A percentile compares a stretch with the other conserved stretches of the same genome.
Evolutionary conservation across 108 stramenopile species (phyloP).

Genomic region (Skeletonema costatum): DNA sequence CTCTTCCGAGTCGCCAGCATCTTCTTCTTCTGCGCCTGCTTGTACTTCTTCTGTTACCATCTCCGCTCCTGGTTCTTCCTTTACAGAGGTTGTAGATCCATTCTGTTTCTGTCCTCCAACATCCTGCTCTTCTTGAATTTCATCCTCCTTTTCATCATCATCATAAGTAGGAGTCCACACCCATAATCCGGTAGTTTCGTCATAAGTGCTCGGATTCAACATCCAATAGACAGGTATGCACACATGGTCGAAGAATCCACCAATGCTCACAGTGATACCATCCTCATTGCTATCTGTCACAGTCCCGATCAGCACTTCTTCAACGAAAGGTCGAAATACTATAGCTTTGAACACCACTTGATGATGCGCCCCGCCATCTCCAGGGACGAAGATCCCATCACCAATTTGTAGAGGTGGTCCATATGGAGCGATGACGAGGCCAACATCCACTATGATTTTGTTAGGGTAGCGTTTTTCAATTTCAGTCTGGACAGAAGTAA

Average conservation of each 20-base stretch:
- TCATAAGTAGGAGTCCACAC: slow-evolving; percentile 78
- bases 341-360: slow-evolving; percentile 76
- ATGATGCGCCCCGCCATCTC: slow-evolving; percentile 86
- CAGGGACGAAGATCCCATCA: slow-evolving; percentile 74
- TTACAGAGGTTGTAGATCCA: slow-evolving; percentile 7
- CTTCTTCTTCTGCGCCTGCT: slow-evolving; percentile 8
- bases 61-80: slow-evolving; percentile 27
- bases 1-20: slow-evolving; percentile 2
- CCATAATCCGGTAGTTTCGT: slow-evolving; percentile 65
- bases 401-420: slow-evolving; percentile 68
- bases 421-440: slow-evolving; percentile 82
- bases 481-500: slow-evolving; percentile 65
- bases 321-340: slow-evolving; percentile 90
- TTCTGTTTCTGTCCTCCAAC: slow-evolving; percentile 30
- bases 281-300: slow-evolving; percentile 69
- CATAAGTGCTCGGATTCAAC: slow-evolving; percentile 73
- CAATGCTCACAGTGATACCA: slow-evolving; percentile 78
- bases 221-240: slow-evolving; percentile 89
- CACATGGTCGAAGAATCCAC: slow-evolving; percentile 87
- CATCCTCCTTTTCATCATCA: slow-evolving; percentile 55
- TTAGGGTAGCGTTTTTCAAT: slow-evolving; percentile 84
- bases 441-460: slow-evolving; percentile 82
- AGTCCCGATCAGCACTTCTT: slow-evolving; percentile 81
- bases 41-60: slow-evolving; percentile 26
- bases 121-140: slow-evolving; percentile 7